phyloP scores from a whole-genome alignment of 805 yeast genomes.

The Yamadazyma phyllophila region DNA sequence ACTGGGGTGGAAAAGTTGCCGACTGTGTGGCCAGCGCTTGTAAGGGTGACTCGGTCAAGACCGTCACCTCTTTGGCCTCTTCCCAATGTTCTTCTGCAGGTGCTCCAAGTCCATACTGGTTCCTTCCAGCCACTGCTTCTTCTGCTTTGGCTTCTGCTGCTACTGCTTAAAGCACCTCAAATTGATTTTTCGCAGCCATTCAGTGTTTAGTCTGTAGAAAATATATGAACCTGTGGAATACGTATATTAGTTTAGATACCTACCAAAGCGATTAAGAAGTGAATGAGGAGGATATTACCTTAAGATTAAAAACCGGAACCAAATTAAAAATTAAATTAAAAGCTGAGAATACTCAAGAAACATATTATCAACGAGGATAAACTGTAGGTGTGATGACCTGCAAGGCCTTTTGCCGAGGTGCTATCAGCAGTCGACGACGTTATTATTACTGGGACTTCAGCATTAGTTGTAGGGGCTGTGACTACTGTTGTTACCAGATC shows the following conservation, averaged over 20 bases:
- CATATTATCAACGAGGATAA: neutral
- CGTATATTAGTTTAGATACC: neutral
- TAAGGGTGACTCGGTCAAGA: constrained; percentile 26
- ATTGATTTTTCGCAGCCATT: constrained; percentile 3
- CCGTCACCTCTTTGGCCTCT: constrained; percentile 25
- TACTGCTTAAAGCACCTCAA: constrained; percentile 11
- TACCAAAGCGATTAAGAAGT: too few species aligned
- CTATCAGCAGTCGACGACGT: neutral
- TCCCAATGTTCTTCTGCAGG: constrained; percentile 24
- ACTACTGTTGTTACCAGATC: neutral
- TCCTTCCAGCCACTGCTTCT: constrained; percentile 21
- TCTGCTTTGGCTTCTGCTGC: constrained; percentile 24
- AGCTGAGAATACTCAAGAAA: neutral
- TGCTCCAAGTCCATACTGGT: constrained; percentile 34
- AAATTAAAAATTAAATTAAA: neutral
- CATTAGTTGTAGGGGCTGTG: neutral
- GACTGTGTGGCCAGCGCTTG: constrained; percentile 40
- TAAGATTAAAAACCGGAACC: neutral
- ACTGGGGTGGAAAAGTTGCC: constrained; percentile 28
- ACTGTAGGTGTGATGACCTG: neutral
- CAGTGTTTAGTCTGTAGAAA: neutral
- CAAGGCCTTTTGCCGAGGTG: neutral
- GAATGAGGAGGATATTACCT: too few species aligned
- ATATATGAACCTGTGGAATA: neutral
- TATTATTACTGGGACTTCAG: neutral